Evolutionary conservation across 2,329 filamentous ascomycete genomes (phyloP).

Genomic region (Alternaria atra): DNA sequence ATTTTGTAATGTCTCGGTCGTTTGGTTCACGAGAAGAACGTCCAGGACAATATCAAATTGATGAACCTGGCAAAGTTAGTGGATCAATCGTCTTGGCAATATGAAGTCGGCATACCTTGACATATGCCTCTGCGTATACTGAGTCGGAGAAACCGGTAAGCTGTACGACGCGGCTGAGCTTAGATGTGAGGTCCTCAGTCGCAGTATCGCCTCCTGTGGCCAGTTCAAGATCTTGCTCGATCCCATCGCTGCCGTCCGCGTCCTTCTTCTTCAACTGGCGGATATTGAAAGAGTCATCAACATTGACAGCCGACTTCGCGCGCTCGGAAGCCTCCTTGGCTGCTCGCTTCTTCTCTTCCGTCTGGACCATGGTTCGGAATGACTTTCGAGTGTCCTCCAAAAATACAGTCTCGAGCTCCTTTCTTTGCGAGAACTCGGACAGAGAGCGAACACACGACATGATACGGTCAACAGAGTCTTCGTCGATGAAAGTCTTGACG

Average conservation of each 20-base stretch:
- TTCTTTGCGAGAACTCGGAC: conserved; percentile 87
- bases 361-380: conserved; percentile 95
- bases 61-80: conserved; percentile 64
- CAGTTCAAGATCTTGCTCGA: conserved; percentile 89
- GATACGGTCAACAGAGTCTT: conserved; percentile 97
- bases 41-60: conserved; percentile 99
- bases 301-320: conserved; percentile 91
- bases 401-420: conserved; percentile 91
- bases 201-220: conserved; percentile 89
- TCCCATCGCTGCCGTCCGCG: conserved; percentile 81
- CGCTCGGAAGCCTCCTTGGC: conserved; percentile 92
- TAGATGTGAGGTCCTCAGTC: conserved; percentile 87
- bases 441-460: conserved; percentile 96
- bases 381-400: conserved; percentile 93
- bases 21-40: conserved; percentile 96
- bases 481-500: conserved; percentile 95
- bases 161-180: conserved; percentile 95
- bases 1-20: conserved; percentile 94
- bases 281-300: conserved; percentile 93
- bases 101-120: conserved; percentile 68
- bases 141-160: conserved; percentile 98
- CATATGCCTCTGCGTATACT: conserved; percentile 98
- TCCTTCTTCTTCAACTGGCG: conserved; percentile 90
- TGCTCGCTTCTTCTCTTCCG: conserved; percentile 97
- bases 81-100: background rate